Evolutionary conservation across 1,139 yeast genomes (phyloP).

Genomic region (Geotrichum candidum): DNA sequence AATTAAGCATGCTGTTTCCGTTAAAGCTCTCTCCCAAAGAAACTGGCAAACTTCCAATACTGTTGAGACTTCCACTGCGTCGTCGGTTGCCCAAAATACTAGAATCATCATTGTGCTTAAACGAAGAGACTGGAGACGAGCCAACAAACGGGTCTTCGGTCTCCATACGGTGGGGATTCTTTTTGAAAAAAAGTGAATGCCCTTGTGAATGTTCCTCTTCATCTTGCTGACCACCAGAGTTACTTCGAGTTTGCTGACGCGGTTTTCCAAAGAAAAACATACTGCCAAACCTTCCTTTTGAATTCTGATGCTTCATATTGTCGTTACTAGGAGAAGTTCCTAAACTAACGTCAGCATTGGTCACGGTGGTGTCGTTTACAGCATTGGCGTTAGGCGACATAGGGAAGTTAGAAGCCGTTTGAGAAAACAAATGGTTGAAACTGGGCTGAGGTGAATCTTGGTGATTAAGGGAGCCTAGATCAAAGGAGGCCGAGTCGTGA

Average conservation of each 20-base stretch:
- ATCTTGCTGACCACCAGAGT: constrained; percentile 3
- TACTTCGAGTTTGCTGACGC: constrained; percentile 11
- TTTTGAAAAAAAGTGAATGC: constrained; percentile 9
- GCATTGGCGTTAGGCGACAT: neutral
- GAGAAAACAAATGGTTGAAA: constrained; percentile 11
- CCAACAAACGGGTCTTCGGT: neutral
- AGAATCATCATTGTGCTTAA: constrained; percentile 4
- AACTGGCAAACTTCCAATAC: constrained; percentile 14
- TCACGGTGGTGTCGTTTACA: neutral
- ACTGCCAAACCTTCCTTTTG: constrained; percentile 13
- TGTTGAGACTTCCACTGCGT: constrained; percentile 17
- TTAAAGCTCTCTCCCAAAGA: constrained; percentile 18
- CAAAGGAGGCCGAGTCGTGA: constrained; percentile 2
- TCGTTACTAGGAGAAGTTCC: constrained; percentile 2
- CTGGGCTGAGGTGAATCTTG: constrained; percentile 11
- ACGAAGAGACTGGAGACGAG: constrained; percentile 3
- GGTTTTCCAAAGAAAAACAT: constrained; percentile 19
- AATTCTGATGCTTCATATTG: neutral
- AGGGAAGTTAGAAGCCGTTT: neutral
- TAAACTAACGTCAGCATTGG: neutral
- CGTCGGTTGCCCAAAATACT: constrained; percentile 5
- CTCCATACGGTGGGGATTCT: constrained; percentile 1
- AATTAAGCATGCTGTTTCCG: constrained; percentile 11
- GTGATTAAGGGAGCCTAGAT: neutral
- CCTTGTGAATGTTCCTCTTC: constrained; percentile 4